Percentiles rank a stretch among this genome's conserved stretches.
These are phyloP conservation scores for Mycosphaerella sp. DNA, from an alignment of 2,329 filamentous ascomycete genomes.

Conservation along the genomic window DNA sequence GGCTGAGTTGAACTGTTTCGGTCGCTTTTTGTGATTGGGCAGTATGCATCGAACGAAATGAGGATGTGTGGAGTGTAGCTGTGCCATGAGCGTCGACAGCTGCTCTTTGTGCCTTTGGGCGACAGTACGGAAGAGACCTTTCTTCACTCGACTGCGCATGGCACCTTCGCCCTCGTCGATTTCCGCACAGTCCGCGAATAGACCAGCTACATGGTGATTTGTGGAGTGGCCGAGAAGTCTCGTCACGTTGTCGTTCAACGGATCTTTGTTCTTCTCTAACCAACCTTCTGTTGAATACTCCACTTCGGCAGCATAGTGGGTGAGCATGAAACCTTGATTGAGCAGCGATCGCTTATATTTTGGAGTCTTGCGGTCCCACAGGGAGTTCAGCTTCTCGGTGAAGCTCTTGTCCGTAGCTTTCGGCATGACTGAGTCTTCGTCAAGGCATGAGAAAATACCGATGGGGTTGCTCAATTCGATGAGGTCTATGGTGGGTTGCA, in stretches of 20 bases:
- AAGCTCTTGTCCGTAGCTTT: slow-evolving; percentile 97
- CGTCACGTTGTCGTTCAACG: slow-evolving; percentile 93
- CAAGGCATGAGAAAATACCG: slow-evolving; percentile 95
- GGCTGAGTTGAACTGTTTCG: slow-evolving; percentile 84
- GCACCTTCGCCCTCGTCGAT: slow-evolving; percentile 65
- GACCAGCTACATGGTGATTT: slow-evolving; percentile 72
- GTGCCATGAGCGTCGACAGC: slow-evolving; percentile 88
- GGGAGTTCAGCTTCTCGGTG: slow-evolving; percentile 90
- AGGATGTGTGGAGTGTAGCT: slow-evolving; percentile 91
- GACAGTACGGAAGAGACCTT: slow-evolving; percentile 92
- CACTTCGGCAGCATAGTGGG: slow-evolving; percentile 95
- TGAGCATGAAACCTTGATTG: slow-evolving; percentile 88
- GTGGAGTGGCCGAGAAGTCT: slow-evolving; percentile 75
- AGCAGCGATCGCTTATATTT: slow-evolving; percentile 89
- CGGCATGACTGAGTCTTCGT: slow-evolving; percentile 98
- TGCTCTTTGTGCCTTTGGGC: slow-evolving; percentile 98
- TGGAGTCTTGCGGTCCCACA: slow-evolving; percentile 93
- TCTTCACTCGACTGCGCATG: slow-evolving; percentile 79
- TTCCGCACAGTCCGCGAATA: slow-evolving; percentile 87
- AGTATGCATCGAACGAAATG: slow-evolving; percentile 98
- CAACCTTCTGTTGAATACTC: slow-evolving; percentile 93
- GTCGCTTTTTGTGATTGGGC: slow-evolving; percentile 94
- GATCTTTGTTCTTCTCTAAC: slow-evolving; percentile 99
- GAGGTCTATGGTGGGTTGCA: slow-evolving; percentile 95
- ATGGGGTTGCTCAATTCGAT: slow-evolving; percentile 96